These are phyloP conservation scores for Chamaecyparis obtusa DNA, from an alignment of 75 land plant species.

Conservation along the genomic window DNA sequence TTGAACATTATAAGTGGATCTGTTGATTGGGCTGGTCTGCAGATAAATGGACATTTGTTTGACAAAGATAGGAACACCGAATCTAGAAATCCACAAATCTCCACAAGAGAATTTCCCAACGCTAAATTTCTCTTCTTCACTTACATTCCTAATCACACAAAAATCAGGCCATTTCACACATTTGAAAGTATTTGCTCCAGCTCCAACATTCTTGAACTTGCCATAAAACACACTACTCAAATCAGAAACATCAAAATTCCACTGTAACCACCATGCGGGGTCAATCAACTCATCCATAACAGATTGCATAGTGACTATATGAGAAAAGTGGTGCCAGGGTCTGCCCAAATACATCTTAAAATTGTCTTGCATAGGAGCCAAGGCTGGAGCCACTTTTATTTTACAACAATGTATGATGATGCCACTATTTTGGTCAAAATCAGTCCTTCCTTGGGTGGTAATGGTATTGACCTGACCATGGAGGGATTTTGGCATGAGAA, in stretches of 20 bases:
- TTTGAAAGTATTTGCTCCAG: conserved; percentile 24
- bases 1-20: too few species aligned
- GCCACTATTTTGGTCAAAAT: conserved; percentile 11
- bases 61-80: background rate
- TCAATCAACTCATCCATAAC: background rate
- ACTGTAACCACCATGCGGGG: too few species aligned
- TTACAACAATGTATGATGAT: conserved; percentile 21
- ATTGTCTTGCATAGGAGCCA: background rate
- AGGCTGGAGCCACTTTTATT: background rate
- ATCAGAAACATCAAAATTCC: background rate
- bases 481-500: conserved; percentile 20
- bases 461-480: conserved; percentile 16
- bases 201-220: conserved; percentile 39
- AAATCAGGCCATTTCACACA: conserved; percentile 40
- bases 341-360: too few species aligned
- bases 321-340: conserved; percentile 34
- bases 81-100: background rate
- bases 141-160: background rate
- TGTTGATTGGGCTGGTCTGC: too few species aligned
- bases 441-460: conserved; percentile 3
- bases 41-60: too few species aligned
- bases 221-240: conserved; percentile 17
- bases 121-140: conserved; percentile 12
- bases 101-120: conserved; percentile 15
- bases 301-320: conserved; percentile 21